A percentile compares a stretch with the other conserved stretches of the same genome.
phyloP scores from a whole-genome alignment of 345 rosid species.

The Populus nigra region DNA sequence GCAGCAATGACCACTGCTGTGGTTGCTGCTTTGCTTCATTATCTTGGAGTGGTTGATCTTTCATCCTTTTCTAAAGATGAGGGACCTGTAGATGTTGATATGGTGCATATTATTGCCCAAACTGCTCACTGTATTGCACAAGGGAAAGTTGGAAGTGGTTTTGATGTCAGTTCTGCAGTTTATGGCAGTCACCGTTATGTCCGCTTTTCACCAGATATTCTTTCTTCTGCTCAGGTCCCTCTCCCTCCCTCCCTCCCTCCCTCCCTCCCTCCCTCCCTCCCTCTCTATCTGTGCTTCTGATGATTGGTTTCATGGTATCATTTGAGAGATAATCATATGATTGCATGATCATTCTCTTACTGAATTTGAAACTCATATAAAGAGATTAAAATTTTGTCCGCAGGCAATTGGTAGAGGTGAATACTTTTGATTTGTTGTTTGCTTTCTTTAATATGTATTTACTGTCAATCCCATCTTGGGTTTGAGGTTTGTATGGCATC shows the following conservation, averaged over 20 bases:
- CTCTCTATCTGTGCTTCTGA: background rate
- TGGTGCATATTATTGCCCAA: slow-evolving; percentile 88
- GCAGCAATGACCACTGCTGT: slow-evolving; percentile 99
- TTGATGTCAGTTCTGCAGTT: slow-evolving; percentile 97
- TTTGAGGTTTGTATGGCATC: background rate
- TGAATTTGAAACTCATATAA: background rate
- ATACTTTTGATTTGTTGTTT: background rate
- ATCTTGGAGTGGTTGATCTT: slow-evolving; percentile 78
- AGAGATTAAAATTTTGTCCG: background rate
- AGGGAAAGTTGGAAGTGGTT: slow-evolving; percentile 98
- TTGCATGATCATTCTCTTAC: background rate
- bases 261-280: background rate
- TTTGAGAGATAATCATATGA: background rate
- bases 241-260: slow-evolving; percentile 1
- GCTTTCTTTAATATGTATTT: background rate
- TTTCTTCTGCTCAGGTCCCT: slow-evolving; percentile 83
- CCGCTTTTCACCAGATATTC: slow-evolving; percentile 86
- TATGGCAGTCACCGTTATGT: slow-evolving; percentile 95
- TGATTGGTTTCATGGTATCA: background rate
- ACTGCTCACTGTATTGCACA: slow-evolving; percentile 95
- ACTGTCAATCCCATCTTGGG: background rate
- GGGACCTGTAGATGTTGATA: slow-evolving; percentile 50
- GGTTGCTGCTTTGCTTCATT: slow-evolving; percentile 85
- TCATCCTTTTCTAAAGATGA: slow-evolving; percentile 42
- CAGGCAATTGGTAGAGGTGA: too few species aligned